Base-by-base conservation (phyloP, 83 land plant genomes). In the Picea abies region DNA sequence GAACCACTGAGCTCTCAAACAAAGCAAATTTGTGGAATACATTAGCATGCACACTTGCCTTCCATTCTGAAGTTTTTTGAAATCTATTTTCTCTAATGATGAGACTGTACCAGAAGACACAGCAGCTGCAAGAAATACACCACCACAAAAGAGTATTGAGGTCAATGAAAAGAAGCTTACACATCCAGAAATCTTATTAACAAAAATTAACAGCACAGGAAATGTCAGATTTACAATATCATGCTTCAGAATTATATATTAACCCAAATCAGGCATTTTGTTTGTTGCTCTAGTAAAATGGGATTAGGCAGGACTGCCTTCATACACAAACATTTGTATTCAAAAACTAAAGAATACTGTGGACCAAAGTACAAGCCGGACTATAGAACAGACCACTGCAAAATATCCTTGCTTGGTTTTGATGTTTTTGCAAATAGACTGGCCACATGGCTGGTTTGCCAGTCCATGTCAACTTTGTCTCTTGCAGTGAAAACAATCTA, bases 1-100 rank as follows among this genome's bases (percentile, higher is more conserved):
- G 12, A 16, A 23, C 8, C 63, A 72, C 32, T 39, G 41, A 47
- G 77, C 2, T 82, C 44, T 29, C 10, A 49, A 64, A 63, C 78
- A 26, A 83, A 64, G 14, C 62, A 9, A 19, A 78, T 16, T 41
- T n/a, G n/a, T 15, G 68, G 47, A 41, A 19, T 63, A 39, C 60
- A 78, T 52, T 20, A 41, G 26, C 37, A 85, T 63, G 41, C 63
- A 22, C 17, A 22, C 37, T 49, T 84, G 95, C 99, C 99, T 96
- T 81, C 99, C 99, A 96, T 96, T 96, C 85, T 96, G 99, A 84
- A 96, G 97, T 86, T 96, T 96, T 77, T 82, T 88, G 80, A 96
- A 94, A 85, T 95, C 93, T 82, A 86, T 78, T 60, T 89, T 93
- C 80, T 86, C 91, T 44, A 89, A 67, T 52, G 88, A 78, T 60